Evolutionary conservation across 2,329 filamentous ascomycete genomes (phyloP).

Genomic region (Chaetomium strumarium): DNA sequence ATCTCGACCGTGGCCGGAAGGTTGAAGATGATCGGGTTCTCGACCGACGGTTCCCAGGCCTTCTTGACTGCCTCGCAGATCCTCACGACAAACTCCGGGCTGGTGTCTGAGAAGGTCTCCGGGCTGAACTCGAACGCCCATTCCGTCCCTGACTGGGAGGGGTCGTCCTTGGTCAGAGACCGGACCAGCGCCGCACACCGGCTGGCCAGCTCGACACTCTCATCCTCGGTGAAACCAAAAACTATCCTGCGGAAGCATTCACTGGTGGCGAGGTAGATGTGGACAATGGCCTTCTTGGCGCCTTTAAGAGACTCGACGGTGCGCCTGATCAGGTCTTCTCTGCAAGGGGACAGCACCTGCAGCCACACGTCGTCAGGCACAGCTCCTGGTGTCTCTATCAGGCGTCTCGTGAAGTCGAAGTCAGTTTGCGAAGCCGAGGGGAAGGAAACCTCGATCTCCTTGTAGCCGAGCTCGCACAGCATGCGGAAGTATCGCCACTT

Average conservation of each 20-base stretch:
- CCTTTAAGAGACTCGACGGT: constrained; percentile 87
- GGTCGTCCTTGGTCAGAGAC: constrained; percentile 79
- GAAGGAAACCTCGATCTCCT: constrained; percentile 96
- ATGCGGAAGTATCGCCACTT: constrained; percentile 95
- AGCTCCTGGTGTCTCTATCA: constrained; percentile 77
- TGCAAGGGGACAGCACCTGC: constrained; percentile 87
- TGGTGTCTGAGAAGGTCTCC: constrained; percentile 86
- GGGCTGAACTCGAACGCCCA: constrained; percentile 83
- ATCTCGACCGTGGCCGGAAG: constrained; percentile 94
- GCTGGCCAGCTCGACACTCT: constrained; percentile 76
- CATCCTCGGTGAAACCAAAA: constrained; percentile 78
- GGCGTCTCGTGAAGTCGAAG: constrained; percentile 85
- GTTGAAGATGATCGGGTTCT: constrained; percentile 91
- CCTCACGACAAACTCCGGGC: constrained; percentile 72
- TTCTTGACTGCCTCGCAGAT: constrained; percentile 91
- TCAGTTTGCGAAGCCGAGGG: constrained; percentile 92
- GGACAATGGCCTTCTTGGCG: constrained; percentile 87
- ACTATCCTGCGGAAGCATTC: constrained; percentile 91
- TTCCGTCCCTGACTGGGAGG: constrained; percentile 49
- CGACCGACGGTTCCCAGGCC: constrained; percentile 77
- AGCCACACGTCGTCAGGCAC: constrained; percentile 86
- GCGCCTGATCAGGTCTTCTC: constrained; percentile 80
- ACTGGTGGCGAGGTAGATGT: constrained; percentile 94
- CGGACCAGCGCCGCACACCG: constrained; percentile 81
- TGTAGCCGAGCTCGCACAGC: constrained; percentile 87